Evolutionary conservation across 106 monocot genomes (phyloP), one percentile per base, ranked within the genome.

Genomic region (Acorus calamus): DNA sequence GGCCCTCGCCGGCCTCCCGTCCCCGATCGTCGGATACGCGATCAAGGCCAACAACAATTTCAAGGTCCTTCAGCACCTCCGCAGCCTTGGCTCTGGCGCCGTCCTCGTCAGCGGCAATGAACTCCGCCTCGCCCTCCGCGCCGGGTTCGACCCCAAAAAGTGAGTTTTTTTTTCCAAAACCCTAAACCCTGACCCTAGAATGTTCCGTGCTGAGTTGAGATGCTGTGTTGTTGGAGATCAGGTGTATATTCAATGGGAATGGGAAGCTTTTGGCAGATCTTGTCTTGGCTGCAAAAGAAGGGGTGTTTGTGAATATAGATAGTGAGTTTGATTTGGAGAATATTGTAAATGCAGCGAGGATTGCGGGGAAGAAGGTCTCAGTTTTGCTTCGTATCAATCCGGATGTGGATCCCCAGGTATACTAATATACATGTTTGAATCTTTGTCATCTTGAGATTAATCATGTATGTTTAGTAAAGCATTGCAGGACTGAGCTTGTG

Each of bases 191-290:
- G 28, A 28, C 28, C 28, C 28, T 28, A 28, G 28, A 28, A 28
- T 28, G 28, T 28, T 28, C 28, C 28, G 28, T 28, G 28, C 28
- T 28, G 28, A 28, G 28, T 1, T 28, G 28, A 0, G 28, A 28
- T 28, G 28, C 28, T 28, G 28, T 28, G 28, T 28, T 28, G 28
- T 28, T 28, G 60, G 78, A 64, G 56, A 48, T 59, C 82, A 94
- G 94, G 80, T 96, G 96, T 73, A 81, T 96, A 78, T 87, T 96
- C 70, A 91, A 96, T 79, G 96, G 90, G 74, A 96, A 96, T 61
- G 90, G 96, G 45, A 91, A 96, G 71, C 59, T 85, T 12, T 75
- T 96, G 70, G 90, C 87, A 50, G 96, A 96, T 53, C 82, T 96
- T 11, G 65, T 91, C 46, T 72, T 96, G 53, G 96, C 96, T 71